A percentile compares a stretch with the other conserved stretches of the same genome.
These are phyloP conservation scores for Lactarius evosmus DNA, from an alignment of 768 basidiomycete genomes.

Conservation along the genomic window DNA sequence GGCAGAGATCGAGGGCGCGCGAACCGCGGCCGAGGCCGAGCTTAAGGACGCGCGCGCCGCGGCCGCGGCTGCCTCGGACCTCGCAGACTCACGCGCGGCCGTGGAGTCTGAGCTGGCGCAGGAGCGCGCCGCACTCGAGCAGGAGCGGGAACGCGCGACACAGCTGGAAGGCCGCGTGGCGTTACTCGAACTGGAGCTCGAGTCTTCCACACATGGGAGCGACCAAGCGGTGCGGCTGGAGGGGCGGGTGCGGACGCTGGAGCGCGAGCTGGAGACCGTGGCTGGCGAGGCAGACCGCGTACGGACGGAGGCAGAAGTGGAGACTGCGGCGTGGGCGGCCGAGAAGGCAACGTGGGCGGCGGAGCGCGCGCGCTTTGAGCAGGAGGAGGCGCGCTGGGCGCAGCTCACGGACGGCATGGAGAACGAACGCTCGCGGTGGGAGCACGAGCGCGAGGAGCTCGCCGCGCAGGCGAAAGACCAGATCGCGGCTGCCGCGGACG, in stretches of 20 bases:
- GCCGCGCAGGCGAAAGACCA: conserved; percentile 45
- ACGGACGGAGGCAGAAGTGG: conserved; percentile 12
- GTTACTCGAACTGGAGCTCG: conserved; percentile 47
- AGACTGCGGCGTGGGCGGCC: neutral
- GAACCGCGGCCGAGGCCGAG: conserved; percentile 43
- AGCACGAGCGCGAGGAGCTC: conserved; percentile 50
- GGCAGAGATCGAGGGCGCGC: conserved; percentile 53
- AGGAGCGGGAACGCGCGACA: neutral
- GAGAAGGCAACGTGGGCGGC: conserved; percentile 38
- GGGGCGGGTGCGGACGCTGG: conserved; percentile 19
- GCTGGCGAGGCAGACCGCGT: conserved; percentile 1
- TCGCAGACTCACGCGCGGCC: neutral
- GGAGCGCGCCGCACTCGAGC: conserved; percentile 10
- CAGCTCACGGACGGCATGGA: conserved; percentile 51
- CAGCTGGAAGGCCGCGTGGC: conserved; percentile 39
- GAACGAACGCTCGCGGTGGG: conserved; percentile 45
- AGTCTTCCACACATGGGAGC: conserved; percentile 50
- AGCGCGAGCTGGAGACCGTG: neutral
- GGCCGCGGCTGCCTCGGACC: conserved; percentile 31
- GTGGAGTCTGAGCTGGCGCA: conserved; percentile 7
- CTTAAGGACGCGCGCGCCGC: conserved; percentile 52
- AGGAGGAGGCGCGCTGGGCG: conserved; percentile 42
- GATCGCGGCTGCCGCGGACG: conserved; percentile 47
- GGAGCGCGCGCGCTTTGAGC: conserved; percentile 40
- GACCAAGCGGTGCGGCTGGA: neutral